Evolutionary conservation across 116 monocot species (phyloP), one percentile per base, ranked within the genome.

Genomic region (Zostera marina): DNA sequence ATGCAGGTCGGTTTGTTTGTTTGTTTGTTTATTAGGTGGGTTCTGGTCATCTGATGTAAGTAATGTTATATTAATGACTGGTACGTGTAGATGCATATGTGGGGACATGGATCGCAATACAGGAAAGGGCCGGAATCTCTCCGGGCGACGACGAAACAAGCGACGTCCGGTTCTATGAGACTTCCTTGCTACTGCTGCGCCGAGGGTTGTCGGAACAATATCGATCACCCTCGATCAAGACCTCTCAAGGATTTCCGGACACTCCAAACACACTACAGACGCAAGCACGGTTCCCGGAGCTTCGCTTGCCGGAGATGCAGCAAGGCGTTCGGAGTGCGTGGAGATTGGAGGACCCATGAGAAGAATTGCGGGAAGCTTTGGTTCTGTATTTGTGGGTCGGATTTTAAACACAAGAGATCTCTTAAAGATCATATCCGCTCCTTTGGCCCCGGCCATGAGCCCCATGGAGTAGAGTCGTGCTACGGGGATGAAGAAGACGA

Each of bases 191-290:
- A 92, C 70, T 92, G 92, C 74, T 80, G 83, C 61, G 78, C 81
- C 3, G 77, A 83, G 53, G 92, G 92, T 19, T 92, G 92, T 78
- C 75, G 73, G 74, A 92, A 92, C 80, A 92, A 87, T 78, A 81
- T 92, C 38, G 79, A 72, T n/a, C 92, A 92, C 54, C 92, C 92
- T 2, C 60, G 87, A 12, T 64, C 87, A 1, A 66, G 87, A 16
- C 92, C 87, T 21, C 79, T 92, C n/a, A 92, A 92, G 65, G 92
- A 87, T 61, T 87, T 92, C 72, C 77, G 92, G 9, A 92, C 92
- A 5, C 81, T 92, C 48, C 92, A 92, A 70, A 92, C 81, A n/a
- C 92, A 92, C 81, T 92, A 92, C 80, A 80, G 75, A 72, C 68
- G 92, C 9, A 92, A 92, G 72, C 92, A 92, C 66, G 82, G 87